These are phyloP conservation scores for Calonectria leucothoes DNA, from an alignment of 2,329 filamentous ascomycete species.

Conservation along the genomic window DNA sequence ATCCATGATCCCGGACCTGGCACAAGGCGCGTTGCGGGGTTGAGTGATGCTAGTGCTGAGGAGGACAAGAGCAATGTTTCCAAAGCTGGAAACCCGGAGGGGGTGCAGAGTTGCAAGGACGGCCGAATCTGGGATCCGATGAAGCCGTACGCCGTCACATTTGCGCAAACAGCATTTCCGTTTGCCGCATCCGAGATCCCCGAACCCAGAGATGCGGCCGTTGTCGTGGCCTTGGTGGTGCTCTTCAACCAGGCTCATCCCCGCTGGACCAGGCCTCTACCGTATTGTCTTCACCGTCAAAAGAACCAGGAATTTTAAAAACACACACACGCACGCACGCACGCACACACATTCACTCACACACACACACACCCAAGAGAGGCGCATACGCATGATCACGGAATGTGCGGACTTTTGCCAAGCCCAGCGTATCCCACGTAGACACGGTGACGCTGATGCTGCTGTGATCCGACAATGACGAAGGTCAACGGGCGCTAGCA, in stretches of 20 bases:
- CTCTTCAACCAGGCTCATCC: not conserved
- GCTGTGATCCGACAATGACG: conserved; percentile 21
- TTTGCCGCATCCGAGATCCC: conserved; percentile 8
- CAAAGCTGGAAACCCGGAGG: conserved; percentile 33
- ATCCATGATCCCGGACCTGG: conserved; percentile 29
- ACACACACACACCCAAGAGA: not conserved
- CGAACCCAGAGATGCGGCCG: conserved; percentile 13
- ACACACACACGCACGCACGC: not conserved
- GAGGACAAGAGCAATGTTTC: conserved; percentile 27
- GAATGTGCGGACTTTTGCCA: not conserved
- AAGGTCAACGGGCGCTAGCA: not conserved
- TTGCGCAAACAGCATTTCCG: not conserved
- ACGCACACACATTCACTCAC: not conserved
- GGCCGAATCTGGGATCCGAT: conserved; percentile 6
- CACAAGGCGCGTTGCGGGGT: conserved; percentile 36
- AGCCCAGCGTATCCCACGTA: not conserved
- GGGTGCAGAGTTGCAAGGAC: not conserved
- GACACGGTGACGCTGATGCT: conserved; percentile 20
- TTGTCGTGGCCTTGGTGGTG: not conserved
- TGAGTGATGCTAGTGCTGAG: conserved; percentile 36
- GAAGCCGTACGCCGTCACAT: conserved; percentile 15
- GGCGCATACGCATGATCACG: not conserved
- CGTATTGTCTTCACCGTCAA: not conserved
- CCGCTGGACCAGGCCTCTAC: not conserved
- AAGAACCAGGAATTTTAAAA: not conserved